Percentiles rank a stretch among this genome's conserved stretches.
These are phyloP conservation scores for Aspergillus hortae DNA, from an alignment of 2,329 filamentous ascomycete genomes.

Conservation along the genomic window DNA sequence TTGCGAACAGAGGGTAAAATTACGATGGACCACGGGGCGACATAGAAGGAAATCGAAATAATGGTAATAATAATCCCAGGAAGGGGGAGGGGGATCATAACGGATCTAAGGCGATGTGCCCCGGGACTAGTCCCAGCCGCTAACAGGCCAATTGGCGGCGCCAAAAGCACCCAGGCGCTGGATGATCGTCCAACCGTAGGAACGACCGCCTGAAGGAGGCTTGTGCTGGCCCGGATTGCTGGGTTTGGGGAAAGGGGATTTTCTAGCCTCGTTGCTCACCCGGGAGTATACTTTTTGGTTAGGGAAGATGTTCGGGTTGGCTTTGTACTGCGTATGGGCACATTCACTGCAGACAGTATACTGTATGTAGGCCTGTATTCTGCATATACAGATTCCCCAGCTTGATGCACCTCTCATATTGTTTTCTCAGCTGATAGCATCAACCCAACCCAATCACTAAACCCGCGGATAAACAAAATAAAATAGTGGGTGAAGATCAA, in stretches of 20 bases:
- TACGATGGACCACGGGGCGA: constrained; percentile 5
- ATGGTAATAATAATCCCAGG: not conserved
- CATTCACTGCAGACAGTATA: too few species aligned
- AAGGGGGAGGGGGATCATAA: constrained; percentile 5
- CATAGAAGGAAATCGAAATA: not conserved
- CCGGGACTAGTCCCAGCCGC: constrained; percentile 9
- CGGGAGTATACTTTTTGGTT: not conserved
- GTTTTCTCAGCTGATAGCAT: too few species aligned
- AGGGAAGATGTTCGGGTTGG: too few species aligned
- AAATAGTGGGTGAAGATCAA: not conserved
- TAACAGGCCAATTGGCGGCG: constrained; percentile 7
- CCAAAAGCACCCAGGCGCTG: constrained; percentile 1
- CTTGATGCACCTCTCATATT: too few species aligned
- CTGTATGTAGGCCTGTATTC: too few species aligned
- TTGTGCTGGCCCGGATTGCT: constrained; percentile 13
- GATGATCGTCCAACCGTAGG: constrained; percentile 9
- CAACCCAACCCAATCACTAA: too few species aligned
- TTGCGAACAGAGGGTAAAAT: constrained; percentile 9
- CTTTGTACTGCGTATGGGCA: too few species aligned
- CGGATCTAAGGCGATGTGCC: constrained; percentile 16
- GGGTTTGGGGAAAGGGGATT: constrained; percentile 6
- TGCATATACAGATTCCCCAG: not conserved
- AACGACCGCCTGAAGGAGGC: constrained; percentile 8
- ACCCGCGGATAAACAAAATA: too few species aligned
- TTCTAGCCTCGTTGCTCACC: not conserved